These are phyloP conservation scores for Sicyos edulis DNA, from an alignment of 306 rosid species.

Conservation along the genomic window DNA sequence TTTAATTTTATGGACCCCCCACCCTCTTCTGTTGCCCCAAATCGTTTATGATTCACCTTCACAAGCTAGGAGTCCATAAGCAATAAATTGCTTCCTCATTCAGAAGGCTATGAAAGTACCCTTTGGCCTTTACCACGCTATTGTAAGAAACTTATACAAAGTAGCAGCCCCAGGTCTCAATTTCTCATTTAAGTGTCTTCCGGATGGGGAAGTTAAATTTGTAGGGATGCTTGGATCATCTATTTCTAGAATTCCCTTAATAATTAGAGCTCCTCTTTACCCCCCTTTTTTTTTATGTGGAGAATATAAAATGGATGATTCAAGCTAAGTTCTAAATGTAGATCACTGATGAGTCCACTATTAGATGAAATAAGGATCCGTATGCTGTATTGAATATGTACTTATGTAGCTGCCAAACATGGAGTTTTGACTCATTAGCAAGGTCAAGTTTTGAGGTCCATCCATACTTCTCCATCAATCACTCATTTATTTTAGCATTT, in stretches of 20 bases:
- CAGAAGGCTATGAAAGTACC: conserved; percentile 1
- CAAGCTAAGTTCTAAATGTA: not conserved
- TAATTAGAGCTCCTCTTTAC: not conserved
- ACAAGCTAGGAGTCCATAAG: conserved; percentile 15
- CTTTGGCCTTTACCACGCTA: conserved; percentile 12
- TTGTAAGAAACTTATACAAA: conserved; percentile 14
- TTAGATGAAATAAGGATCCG: conserved; percentile 22
- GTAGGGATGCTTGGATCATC: conserved; percentile 6
- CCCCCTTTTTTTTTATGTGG: too few species aligned
- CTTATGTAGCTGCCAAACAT: conserved; percentile 14
- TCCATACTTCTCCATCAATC: conserved; percentile 13
- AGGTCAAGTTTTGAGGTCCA: conserved; percentile 14
- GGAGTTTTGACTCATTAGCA: conserved; percentile 5
- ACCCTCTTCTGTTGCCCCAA: not conserved
- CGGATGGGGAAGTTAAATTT: not conserved
- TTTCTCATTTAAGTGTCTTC: conserved; percentile 17
- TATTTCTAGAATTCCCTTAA: not conserved
- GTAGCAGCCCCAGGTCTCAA: not conserved
- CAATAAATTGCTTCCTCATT: conserved; percentile 16
- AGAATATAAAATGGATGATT: too few species aligned
- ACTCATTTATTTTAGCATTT: conserved; percentile 19
- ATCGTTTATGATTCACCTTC: conserved; percentile 9
- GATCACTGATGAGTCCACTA: conserved; percentile 15
- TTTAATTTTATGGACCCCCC: not conserved
- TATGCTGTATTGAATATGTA: conserved; percentile 7